phyloP scores from a whole-genome alignment of 176 grass and related monocot genomes.

The Coix lacrymajobi region DNA sequence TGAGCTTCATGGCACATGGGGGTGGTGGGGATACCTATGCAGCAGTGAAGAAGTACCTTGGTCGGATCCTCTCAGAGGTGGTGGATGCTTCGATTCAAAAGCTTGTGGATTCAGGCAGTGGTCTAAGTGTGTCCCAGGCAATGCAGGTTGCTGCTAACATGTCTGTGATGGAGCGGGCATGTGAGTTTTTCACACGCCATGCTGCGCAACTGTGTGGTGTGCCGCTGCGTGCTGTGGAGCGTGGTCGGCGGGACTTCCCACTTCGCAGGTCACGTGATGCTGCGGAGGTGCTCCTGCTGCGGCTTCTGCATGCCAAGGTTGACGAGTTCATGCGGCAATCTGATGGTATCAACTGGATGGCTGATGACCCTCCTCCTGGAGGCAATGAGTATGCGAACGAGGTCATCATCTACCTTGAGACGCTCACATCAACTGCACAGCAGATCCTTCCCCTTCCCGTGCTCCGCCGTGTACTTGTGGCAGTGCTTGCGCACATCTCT shows the following conservation, averaged over 20 bases:
- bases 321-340: slow-evolving; percentile 74
- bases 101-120: slow-evolving; percentile 59
- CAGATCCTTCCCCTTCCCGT: slow-evolving; percentile 80
- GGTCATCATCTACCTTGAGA: slow-evolving; percentile 91
- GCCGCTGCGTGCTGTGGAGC: slow-evolving; percentile 62
- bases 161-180: slow-evolving; percentile 94
- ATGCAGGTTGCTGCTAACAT: slow-evolving; percentile 98
- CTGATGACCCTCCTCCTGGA: slow-evolving; percentile 57
- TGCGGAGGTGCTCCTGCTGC: slow-evolving; percentile 57
- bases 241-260: slow-evolving; percentile 70
- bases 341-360: slow-evolving; percentile 84
- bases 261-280: slow-evolving; percentile 74
- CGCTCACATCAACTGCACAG: slow-evolving; percentile 71
- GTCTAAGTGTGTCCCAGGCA: slow-evolving; percentile 80
- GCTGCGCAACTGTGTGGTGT: slow-evolving; percentile 87
- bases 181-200: slow-evolving; percentile 84
- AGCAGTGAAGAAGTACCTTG: slow-evolving; percentile 90
- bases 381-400: slow-evolving; percentile 95
- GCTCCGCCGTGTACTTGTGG: slow-evolving; percentile 64
- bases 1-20: slow-evolving; percentile 97
- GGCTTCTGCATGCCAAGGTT: slow-evolving; percentile 59
- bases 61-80: slow-evolving; percentile 73
- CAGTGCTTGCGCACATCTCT: slow-evolving; percentile 72
- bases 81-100: slow-evolving; percentile 62
- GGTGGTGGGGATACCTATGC: slow-evolving; percentile 78